A percentile compares a stretch with the other conserved stretches of the same genome.
phyloP scores from a whole-genome alignment of 23 red algal genomes.

The Gracilaria vermiculophylla region DNA sequence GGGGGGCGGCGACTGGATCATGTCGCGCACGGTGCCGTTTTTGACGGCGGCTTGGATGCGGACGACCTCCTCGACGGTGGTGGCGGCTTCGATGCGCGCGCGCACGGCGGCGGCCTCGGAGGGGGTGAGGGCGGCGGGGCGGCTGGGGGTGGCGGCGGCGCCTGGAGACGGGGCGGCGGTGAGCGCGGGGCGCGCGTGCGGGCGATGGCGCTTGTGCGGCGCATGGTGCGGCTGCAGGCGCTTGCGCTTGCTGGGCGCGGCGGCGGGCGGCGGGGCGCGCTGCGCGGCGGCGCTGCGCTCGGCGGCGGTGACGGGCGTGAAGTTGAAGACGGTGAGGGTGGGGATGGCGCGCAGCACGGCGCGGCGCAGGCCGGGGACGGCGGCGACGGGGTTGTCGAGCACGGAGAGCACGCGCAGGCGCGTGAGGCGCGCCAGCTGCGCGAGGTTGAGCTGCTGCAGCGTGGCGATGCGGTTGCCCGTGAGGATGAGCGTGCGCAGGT shows the following conservation, averaged over 20 bases:
- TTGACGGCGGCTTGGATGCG: constrained; percentile 26
- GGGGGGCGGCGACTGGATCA: too few relatives aligned
- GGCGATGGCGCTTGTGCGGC: not conserved
- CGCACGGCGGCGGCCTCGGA: constrained; percentile 14
- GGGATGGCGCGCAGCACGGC: constrained; percentile 21
- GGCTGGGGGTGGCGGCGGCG: too few relatives aligned
- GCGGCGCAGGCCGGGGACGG: not conserved
- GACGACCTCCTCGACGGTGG: constrained; percentile 23
- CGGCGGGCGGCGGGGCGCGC: not conserved
- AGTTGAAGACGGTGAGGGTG: constrained; percentile 25
- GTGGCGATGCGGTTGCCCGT: constrained; percentile 63
- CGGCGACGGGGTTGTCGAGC: constrained; percentile 53
- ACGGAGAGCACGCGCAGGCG: constrained; percentile 48
- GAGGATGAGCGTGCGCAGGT: constrained; percentile 68
- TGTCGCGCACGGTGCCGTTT: constrained; percentile 8
- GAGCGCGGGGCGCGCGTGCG: not conserved
- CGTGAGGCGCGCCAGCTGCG: constrained; percentile 30
- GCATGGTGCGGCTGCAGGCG: not conserved
- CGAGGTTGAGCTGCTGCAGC: constrained; percentile 36
- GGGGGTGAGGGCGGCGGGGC: not conserved
- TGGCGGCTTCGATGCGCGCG: constrained; percentile 15
- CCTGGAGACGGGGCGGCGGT: not conserved
- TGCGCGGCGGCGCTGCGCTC: not conserved
- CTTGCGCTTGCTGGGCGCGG: not conserved
- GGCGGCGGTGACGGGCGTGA: not conserved